Conservation (phyloP, 2,329 filamentous ascomycete species). For the Fusarium buharicum region DNA sequence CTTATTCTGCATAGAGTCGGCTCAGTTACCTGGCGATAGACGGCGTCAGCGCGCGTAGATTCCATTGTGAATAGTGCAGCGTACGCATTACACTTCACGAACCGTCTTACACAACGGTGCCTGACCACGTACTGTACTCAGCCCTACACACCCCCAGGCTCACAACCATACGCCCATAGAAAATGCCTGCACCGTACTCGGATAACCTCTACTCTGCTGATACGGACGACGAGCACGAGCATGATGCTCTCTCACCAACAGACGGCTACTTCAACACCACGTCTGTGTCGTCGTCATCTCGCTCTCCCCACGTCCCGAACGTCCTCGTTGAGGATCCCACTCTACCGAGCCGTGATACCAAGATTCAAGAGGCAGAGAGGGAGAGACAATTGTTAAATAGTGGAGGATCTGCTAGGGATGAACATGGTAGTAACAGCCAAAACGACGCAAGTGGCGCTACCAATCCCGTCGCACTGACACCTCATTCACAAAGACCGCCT, state of each 20-base stretch:
- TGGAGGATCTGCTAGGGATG: neutral
- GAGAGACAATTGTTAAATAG: conserved; percentile 52
- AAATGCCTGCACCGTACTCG: conserved; percentile 60
- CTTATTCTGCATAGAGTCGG: neutral
- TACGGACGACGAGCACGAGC: conserved; percentile 50
- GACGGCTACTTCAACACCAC: conserved; percentile 63
- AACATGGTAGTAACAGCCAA: neutral
- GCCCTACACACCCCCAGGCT: conserved; percentile 21
- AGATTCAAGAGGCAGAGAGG: conserved; percentile 57
- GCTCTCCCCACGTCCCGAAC: conserved; percentile 57
- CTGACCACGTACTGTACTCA: conserved; percentile 1
- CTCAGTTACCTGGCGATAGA: conserved; percentile 8
- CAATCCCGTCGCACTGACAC: conserved; percentile 7
- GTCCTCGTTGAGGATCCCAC: conserved; percentile 62
- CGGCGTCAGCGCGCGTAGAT: conserved; percentile 7
- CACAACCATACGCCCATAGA: conserved; percentile 13
- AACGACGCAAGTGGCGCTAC: neutral
- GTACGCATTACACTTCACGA: neutral
- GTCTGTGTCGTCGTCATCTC: conserved; percentile 42
- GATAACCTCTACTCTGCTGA: conserved; percentile 60
- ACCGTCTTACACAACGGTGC: neutral
- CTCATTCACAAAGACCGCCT: conserved; percentile 14
- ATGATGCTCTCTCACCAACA: conserved; percentile 59
- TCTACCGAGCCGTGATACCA: conserved; percentile 52
- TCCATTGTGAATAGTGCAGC: conserved; percentile 15